These are phyloP conservation scores for Xylariales sp. DNA, from an alignment of 2,329 filamentous ascomycete genomes.

Conservation along the genomic window DNA sequence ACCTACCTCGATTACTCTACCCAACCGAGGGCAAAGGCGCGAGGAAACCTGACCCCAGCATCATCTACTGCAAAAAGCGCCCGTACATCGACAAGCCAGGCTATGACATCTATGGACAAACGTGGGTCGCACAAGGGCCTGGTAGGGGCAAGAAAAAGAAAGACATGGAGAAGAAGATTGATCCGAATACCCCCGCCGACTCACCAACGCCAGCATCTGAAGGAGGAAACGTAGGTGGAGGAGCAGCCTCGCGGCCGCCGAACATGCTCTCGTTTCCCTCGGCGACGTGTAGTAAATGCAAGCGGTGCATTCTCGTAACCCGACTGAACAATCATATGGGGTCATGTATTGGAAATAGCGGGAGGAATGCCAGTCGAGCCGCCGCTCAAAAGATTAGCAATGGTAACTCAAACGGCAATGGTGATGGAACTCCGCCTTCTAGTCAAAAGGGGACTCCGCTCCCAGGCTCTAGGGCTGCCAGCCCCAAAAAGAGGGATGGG, in stretches of 20 bases:
- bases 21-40: constrained; percentile 78
- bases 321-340: constrained; percentile 76
- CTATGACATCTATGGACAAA: constrained; percentile 85
- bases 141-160: constrained; percentile 83
- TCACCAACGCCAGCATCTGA: constrained; percentile 61
- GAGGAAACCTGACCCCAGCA: constrained; percentile 71
- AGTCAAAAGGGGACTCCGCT: constrained; percentile 72
- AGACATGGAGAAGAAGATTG: constrained; percentile 72
- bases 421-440: constrained; percentile 68
- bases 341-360: constrained; percentile 74
- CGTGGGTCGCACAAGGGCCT: constrained; percentile 77
- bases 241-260: constrained; percentile 58
- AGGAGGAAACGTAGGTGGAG: constrained; percentile 51
- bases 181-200: constrained; percentile 55
- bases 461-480: constrained; percentile 64
- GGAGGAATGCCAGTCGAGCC: constrained; percentile 70
- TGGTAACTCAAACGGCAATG: constrained; percentile 58
- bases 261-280: constrained; percentile 74
- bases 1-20: constrained; percentile 77
- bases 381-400: constrained; percentile 73
- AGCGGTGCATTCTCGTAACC: constrained; percentile 72
- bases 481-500: constrained; percentile 67
- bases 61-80: constrained; percentile 82
- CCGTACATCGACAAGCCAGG: constrained; percentile 81
- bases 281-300: constrained; percentile 75